Percentiles rank a stretch among this genome's conserved stretches.
These are phyloP conservation scores for Rosa hybrid DNA, from an alignment of 331 rosid species.

Conservation along the genomic window DNA sequence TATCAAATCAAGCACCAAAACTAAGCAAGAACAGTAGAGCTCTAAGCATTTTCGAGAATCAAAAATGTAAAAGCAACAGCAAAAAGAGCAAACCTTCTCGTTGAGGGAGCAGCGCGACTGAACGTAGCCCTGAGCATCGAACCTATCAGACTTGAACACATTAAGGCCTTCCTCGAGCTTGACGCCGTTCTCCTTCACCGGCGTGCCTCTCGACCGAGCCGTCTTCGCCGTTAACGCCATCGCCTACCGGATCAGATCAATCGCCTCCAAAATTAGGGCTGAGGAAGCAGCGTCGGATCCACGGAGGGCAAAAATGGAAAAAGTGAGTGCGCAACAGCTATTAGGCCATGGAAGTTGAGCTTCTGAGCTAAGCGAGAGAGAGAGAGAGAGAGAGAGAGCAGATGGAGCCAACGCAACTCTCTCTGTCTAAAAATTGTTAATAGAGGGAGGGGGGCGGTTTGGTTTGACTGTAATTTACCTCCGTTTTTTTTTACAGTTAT, in stretches of 20 bases:
- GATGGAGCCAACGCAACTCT: conserved; percentile 22
- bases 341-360: conserved; percentile 29
- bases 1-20: background rate
- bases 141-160: conserved; percentile 80
- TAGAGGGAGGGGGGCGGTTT: background rate
- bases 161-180: conserved; percentile 86
- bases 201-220: conserved; percentile 62
- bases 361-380: conserved; percentile 3
- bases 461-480: conserved; percentile 20
- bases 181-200: conserved; percentile 66
- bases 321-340: background rate
- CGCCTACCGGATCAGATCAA: conserved; percentile 29
- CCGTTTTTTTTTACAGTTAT: background rate
- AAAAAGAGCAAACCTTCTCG: conserved; percentile 60
- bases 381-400: conserved; percentile 4
- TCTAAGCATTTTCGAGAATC: background rate
- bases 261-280: conserved; percentile 38
- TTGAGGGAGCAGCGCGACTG: conserved; percentile 80
- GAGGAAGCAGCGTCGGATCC: background rate
- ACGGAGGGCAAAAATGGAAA: conserved; percentile 26
- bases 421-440: conserved; percentile 2
- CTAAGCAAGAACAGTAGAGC: background rate
- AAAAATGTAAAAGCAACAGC: background rate
- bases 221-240: conserved; percentile 75
- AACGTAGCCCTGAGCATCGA: conserved; percentile 72